Base-by-base conservation (phyloP, 495 filamentous ascomycete species). In the Cercophora samala region DNA sequence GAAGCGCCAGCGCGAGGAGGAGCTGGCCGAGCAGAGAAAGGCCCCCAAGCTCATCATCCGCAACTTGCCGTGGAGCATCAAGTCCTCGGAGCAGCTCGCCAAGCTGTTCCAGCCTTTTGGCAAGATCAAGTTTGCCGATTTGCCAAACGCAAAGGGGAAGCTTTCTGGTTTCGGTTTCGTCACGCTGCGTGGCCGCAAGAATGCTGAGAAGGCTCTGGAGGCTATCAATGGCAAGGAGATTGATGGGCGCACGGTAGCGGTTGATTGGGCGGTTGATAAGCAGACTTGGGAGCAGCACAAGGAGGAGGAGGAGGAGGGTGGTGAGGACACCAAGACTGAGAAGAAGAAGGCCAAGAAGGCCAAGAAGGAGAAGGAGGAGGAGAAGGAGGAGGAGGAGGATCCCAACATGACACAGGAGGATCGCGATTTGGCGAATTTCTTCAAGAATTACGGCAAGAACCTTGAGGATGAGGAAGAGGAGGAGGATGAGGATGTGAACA, bases 181-280 rank as follows among this genome's bases (percentile, higher is more conserved):
- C 67, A 87, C 93, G 18, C 81, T 99, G 78, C 83, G 93, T 61
- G 93, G 93, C 17, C 87, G 87, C 69, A 95, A 91, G 78, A 96
- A 97, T 77, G 93, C 96, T 0, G 90, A 98, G 78, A 95, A 88
- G 78, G 95, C 95, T 1, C 80, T 99, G 61, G 85, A 88, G 68
- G 85, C 80, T 8, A 78, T 97, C 62, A 98, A 99, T 80, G 96
- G 94, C 21, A 97, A 90, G 76, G 86, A 89, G 69, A 83, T 99
- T 21, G 92, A 97, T 78, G 95, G 94, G 15, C 82, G 95, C 67
- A 89, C 86, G 32, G 69, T 97, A 60, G 94, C 93, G 9, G 94
- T 97, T 5, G 95, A 99, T 83, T 97, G 92, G 92, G 93, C 94
- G 23, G 94, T 97, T 1, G 92, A 97, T 62, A 97, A 94, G 78